Base-by-base conservation (phyloP, 257 asterid species). In the Salvia miltiorrhiza region DNA sequence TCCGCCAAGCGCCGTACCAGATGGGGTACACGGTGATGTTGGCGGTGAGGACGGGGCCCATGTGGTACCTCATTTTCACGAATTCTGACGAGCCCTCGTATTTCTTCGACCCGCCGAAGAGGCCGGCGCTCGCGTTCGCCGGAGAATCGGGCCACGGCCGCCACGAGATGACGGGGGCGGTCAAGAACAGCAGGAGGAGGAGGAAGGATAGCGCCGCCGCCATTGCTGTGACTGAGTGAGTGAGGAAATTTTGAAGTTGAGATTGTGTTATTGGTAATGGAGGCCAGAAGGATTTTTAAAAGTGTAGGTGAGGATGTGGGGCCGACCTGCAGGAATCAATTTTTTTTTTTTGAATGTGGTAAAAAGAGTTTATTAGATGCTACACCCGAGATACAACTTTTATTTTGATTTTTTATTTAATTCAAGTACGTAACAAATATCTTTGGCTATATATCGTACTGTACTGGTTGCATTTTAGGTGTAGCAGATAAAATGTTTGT, bases 11-110 rank as follows among this genome's bases (percentile, higher is more conserved):
- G 39, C 96, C 97, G 81, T 90, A 90, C 97, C 97, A 90, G 5
- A 90, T 90, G 6, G 96, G 97, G 79, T 86, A 90, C 3, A 90
- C 83, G 54, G 94, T 90, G 67, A 90, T 88, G 61, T 86, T 84
- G 8, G 84, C 87, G 57, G 92, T 86, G 67, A 90, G 93, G 43
- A 90, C 88, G 32, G 97, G 97, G 24, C 97, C 97, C 97, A 90
- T 90, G 79, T 90, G 96, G 84, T 90, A 90, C 60, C 58, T 86
- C 40, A 90, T 9, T 5, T 86, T 60, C 9, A 90, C 90, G 20
- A 90, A 86, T 32, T 88, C 92, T 63, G 97, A 90, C 12, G 97
- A 88, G 59, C 97, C 97, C 60, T 90, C 97, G 64, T 55, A 90
- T 56, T 88, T 90, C 57, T 90, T 90, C 9, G 97, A 84, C 40